Evolutionary conservation across 148 eudicot genomes (phyloP), one percentile per base, ranked within the genome.

Genomic region (Salicornia ramosissima): DNA sequence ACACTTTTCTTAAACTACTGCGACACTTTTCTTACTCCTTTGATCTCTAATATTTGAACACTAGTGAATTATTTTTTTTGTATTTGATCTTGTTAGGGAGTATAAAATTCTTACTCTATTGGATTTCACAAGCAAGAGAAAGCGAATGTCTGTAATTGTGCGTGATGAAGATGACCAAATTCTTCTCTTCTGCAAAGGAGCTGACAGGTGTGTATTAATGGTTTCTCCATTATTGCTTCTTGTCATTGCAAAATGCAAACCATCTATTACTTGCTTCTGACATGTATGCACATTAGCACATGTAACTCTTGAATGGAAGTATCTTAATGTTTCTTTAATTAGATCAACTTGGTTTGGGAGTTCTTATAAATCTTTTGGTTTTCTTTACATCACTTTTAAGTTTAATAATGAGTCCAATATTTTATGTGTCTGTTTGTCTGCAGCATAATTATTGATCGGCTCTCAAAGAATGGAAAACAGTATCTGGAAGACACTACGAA

Each of bases 111-210:
- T 92, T 66, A 92, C 84, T 67, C 74, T 86, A 52, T 81, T 92
- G 83, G 96, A 92, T 58, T 92, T 90, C 72, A 92, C 96, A 31
- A 92, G 98, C 80, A 90, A 92, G 84, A 88, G 98, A 78, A 92
- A 92, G 84, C 80, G 98, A 74, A 92, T 92, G 98, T 90, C 98
- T 67, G 94, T 88, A 13, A 88, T 92, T 55, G 81, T 90, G 47
- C 84, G 84, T 36, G 90, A 90, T 72, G 94, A 88, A 79, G 80
- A 84, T 43, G 98, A 96, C 52, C 86, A 89, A 71, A 80, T 88
- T 75, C 73, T 88, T 77, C 90, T 92, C 69, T 73, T 90, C 7
- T 92, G 98, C 79, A 92, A 92, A 86, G 98, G 98, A 66, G 98
- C 98, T 68, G 98, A 92, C 88, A 92, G 96, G 98, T 92, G 65